Evolutionary conservation across 805 yeast species (phyloP).

Genomic region (Myxozyma vanderwaltii): DNA sequence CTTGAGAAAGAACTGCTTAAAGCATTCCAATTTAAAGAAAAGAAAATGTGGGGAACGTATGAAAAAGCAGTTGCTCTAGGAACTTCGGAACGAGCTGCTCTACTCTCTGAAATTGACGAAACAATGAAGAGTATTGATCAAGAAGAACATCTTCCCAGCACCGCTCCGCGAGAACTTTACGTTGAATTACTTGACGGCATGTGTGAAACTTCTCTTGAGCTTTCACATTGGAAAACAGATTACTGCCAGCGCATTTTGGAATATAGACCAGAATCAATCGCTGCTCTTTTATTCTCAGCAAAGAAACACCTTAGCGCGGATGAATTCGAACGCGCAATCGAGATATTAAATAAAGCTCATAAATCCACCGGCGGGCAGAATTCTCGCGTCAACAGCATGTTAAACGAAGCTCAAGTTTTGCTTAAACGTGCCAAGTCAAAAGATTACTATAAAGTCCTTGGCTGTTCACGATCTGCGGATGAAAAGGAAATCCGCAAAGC

Average conservation of each 20-base stretch:
- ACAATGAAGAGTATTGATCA: conserved; percentile 12
- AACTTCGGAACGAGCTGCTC: conserved; percentile 22
- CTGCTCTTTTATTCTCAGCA: conserved; percentile 37
- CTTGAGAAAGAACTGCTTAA: conserved; percentile 27
- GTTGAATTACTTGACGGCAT: conserved; percentile 31
- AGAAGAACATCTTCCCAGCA: conserved; percentile 6
- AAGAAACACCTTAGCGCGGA: conserved; percentile 30
- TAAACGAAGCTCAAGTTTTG: conserved; percentile 38
- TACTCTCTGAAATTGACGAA: conserved; percentile 30
- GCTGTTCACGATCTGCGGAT: conserved; percentile 65
- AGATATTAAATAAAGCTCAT: conserved; percentile 34
- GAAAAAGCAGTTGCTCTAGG: conserved; percentile 12
- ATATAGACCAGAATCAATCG: conserved; percentile 36
- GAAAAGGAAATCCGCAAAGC: conserved; percentile 76
- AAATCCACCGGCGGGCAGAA: conserved; percentile 31
- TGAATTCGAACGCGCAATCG: conserved; percentile 38
- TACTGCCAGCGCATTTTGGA: conserved; percentile 39
- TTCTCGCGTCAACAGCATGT: conserved; percentile 34
- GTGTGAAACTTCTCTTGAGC: conserved; percentile 36
- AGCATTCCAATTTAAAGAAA: conserved; percentile 16
- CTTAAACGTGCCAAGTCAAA: conserved; percentile 49
- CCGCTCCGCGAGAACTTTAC: conserved; percentile 27
- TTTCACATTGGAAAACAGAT: conserved; percentile 34
- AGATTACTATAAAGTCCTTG: conserved; percentile 81
- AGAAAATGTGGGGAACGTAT: conserved; percentile 18